Evolutionary conservation across 768 basidiomycete genomes (phyloP).

Genomic region (Hydnomerulius pinastri): DNA sequence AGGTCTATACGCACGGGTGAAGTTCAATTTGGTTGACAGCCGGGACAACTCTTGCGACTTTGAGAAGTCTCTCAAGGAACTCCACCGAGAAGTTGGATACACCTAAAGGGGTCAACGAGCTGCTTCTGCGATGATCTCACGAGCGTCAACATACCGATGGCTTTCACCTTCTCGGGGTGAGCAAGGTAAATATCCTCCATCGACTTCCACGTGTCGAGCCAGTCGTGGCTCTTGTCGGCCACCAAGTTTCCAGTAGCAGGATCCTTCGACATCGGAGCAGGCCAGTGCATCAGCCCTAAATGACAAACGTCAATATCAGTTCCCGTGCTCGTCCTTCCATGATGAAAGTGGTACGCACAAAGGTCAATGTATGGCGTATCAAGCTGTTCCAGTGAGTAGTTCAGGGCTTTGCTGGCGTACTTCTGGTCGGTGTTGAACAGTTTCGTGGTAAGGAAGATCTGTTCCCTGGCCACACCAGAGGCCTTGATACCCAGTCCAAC

Average conservation of each 20-base stretch:
- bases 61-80: conserved; percentile 61
- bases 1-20: conserved; percentile 50
- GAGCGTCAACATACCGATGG: conserved; percentile 63
- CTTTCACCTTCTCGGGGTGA: conserved; percentile 67
- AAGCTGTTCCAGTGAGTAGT: conserved; percentile 63
- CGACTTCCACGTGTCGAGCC: conserved; percentile 75
- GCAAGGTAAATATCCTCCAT: conserved; percentile 69
- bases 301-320: conserved; percentile 67
- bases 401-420: conserved; percentile 57
- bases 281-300: conserved; percentile 80
- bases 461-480: conserved; percentile 68
- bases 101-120: conserved; percentile 28
- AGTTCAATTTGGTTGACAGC: conserved; percentile 80
- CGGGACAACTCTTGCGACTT: conserved; percentile 54
- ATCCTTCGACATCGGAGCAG: conserved; percentile 67
- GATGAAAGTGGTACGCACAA: conserved; percentile 47
- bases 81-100: conserved; percentile 70
- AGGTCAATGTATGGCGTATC: conserved; percentile 78
- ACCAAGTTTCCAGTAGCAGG: conserved; percentile 33
- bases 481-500: conserved; percentile 75
- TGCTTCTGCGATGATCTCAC: not conserved
- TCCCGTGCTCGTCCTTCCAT: conserved; percentile 21
- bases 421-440: conserved; percentile 61
- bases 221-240: conserved; percentile 55
- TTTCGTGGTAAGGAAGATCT: conserved; percentile 80